Base-by-base conservation (phyloP, 179 eudicot species). In the Gypsophila paniculata region DNA sequence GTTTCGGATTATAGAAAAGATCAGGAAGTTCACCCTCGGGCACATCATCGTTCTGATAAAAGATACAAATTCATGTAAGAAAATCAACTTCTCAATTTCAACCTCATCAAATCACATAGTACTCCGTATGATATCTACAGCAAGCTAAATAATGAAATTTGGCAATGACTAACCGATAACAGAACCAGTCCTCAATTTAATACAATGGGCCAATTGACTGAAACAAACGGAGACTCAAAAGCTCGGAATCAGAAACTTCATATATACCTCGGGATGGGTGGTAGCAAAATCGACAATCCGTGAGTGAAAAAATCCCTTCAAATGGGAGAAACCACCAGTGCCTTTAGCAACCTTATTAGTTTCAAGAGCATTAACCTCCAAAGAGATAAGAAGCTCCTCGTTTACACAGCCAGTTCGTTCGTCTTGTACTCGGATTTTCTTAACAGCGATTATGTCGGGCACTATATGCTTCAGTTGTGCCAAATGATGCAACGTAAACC, bases 401-500 rank as follows among this genome's bases (percentile, higher is more conserved):
- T 83, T 88, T 93, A 88, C 86, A 76, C 93, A 90, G 46, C 71
- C 39, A 0, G 90, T 91, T 38, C 62, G 79, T 62, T 87, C 87
- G 58, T 91, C 96, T 6, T 65, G 81, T 25, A 78, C 77, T 59
- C 85, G 87, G 22, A 82, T 73, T 76, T 84, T 94, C 82, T 85
- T 83, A 19, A 85, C 74, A 73, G 59, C 78, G 76, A 94, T 81
- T 2, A 80, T 91, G 51, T 91, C 99, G 0, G 96, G 96, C 34
- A 94, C 54, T 42, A 91, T 77, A 52, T 80, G 79, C 84, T 90
- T 94, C 77, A 91, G 57, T 66, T 94, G 97, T 57, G 91, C 95
- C 84, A 94, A 85, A 73, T 90, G 91, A 23, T 74, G 71, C 46
- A 81, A 39, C 14, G 89, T 72, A 55, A 94, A 92, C 79, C 90